phyloP scores from a whole-genome alignment of 768 basidiomycete species.

The Austroboletus eburneus region DNA sequence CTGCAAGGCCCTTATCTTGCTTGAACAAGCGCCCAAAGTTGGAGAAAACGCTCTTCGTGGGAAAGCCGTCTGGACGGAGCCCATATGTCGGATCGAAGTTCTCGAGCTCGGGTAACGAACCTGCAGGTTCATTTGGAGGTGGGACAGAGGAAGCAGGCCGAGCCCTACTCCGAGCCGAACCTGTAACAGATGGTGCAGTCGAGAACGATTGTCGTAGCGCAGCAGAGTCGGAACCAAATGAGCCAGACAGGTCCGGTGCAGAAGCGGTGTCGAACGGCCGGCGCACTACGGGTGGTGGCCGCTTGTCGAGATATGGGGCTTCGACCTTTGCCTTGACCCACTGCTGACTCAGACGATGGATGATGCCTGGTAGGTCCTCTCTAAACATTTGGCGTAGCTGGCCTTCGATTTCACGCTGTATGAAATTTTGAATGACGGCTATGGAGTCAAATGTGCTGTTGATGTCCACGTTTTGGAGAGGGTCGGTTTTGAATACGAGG shows the following conservation, averaged over 20 bases:
- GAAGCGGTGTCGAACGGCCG: slow-evolving; percentile 38
- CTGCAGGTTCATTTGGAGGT: slow-evolving; percentile 21
- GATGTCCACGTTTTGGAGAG: slow-evolving; percentile 95
- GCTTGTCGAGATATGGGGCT: slow-evolving; percentile 74
- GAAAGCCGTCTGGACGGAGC: slow-evolving; percentile 85
- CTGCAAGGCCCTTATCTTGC: slow-evolving; percentile 67
- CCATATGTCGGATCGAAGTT: slow-evolving; percentile 97
- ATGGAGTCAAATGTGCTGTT: slow-evolving; percentile 98
- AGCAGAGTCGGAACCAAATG: slow-evolving; percentile 9
- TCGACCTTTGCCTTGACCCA: slow-evolving; percentile 96
- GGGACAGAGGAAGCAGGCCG: slow-evolving; percentile 18
- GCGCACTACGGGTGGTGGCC: slow-evolving; percentile 34
- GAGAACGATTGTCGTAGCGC: slow-evolving; percentile 24
- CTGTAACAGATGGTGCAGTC: slow-evolving; percentile 33
- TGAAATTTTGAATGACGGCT: slow-evolving; percentile 95
- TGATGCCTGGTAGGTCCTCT: slow-evolving; percentile 94
- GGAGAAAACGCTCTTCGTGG: slow-evolving; percentile 76
- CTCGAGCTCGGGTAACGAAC: slow-evolving; percentile 51
- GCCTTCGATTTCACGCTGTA: slow-evolving; percentile 95
- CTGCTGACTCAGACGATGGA: slow-evolving; percentile 91
- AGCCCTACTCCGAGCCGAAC: slow-evolving; percentile 26
- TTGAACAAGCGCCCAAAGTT: slow-evolving; percentile 73
- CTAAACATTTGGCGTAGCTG: slow-evolving; percentile 98
- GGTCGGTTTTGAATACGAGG: slow-evolving; percentile 99
- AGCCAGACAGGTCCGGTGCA: slow-evolving; percentile 35